Percentiles rank a stretch among this genome's conserved stretches.
Evolutionary conservation across 2,329 filamentous ascomycete species (phyloP).

Genomic region (Colletotrichum tropicicola): DNA sequence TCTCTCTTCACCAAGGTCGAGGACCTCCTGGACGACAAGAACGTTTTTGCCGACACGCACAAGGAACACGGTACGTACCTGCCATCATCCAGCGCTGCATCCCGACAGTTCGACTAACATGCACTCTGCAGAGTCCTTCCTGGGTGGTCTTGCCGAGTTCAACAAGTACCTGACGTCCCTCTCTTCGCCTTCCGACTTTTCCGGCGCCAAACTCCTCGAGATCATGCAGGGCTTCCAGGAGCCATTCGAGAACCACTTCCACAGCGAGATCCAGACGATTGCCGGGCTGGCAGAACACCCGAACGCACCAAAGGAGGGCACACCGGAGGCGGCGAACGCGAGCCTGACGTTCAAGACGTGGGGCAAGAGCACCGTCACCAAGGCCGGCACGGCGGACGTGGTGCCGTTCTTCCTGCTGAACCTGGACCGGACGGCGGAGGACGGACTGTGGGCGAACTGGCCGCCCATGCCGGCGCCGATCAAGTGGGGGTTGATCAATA

Average conservation of each 20-base stretch:
- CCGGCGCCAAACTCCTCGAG: slow-evolving; percentile 51
- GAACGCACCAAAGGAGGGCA: slow-evolving; percentile 56
- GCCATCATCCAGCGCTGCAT: background rate
- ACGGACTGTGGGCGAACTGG: slow-evolving; percentile 69
- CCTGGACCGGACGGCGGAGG: slow-evolving; percentile 66
- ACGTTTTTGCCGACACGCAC: slow-evolving; percentile 60
- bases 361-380: slow-evolving; percentile 71
- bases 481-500: slow-evolving; percentile 67
- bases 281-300: slow-evolving; percentile 58
- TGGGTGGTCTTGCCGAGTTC: slow-evolving; percentile 60
- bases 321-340: slow-evolving; percentile 54
- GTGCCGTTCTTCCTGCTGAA: slow-evolving; percentile 74
- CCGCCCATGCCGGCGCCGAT: slow-evolving; percentile 70
- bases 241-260: slow-evolving; percentile 63
- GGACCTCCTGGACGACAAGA: slow-evolving; percentile 58
- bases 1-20: slow-evolving; percentile 65
- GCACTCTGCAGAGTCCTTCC: slow-evolving; percentile 51
- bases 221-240: slow-evolving; percentile 61
- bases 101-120: background rate
- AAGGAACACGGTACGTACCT: slow-evolving; percentile 60
- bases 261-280: slow-evolving; percentile 63
- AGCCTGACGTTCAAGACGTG: slow-evolving; percentile 64
- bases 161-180: slow-evolving; percentile 59
- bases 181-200: slow-evolving; percentile 50
- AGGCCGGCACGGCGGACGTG: slow-evolving; percentile 66